phyloP scores from a whole-genome alignment of 306 rosid species.

The Delonix regia region DNA sequence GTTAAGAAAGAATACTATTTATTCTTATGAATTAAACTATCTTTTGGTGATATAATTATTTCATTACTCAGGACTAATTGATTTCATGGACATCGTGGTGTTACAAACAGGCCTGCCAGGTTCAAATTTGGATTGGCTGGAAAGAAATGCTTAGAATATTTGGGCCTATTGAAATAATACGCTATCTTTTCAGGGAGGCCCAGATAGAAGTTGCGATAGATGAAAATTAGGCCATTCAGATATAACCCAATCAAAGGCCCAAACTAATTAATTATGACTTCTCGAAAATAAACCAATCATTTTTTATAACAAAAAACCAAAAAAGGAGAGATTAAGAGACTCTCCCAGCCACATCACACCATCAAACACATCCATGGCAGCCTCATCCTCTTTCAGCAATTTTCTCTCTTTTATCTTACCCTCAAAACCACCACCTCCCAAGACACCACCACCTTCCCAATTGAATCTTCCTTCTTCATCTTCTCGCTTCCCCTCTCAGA shows the following conservation, averaged over 20 bases:
- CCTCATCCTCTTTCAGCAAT: constrained; percentile 62
- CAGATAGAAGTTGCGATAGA: too few species aligned
- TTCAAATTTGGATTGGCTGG: background rate
- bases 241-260: background rate
- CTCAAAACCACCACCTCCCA: constrained; percentile 52
- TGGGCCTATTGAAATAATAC: background rate
- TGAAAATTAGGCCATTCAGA: background rate
- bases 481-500: constrained; percentile 30
- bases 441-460: constrained; percentile 38
- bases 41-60: too few species aligned
- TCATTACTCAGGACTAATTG: too few species aligned
- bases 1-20: too few species aligned
- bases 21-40: too few species aligned
- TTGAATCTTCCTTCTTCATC: constrained; percentile 34
- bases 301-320: background rate
- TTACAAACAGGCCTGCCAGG: too few species aligned
- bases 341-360: background rate
- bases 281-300: too few species aligned
- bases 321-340: background rate
- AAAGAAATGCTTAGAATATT: background rate
- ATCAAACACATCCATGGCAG: constrained; percentile 54
- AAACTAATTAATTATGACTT: too few species aligned
- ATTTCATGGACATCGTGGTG: too few species aligned
- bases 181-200: too few species aligned
- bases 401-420: constrained; percentile 69